Evolutionary conservation across 2,329 filamentous ascomycete species (phyloP).

Genomic region (Scedosporium dehoogii): DNA sequence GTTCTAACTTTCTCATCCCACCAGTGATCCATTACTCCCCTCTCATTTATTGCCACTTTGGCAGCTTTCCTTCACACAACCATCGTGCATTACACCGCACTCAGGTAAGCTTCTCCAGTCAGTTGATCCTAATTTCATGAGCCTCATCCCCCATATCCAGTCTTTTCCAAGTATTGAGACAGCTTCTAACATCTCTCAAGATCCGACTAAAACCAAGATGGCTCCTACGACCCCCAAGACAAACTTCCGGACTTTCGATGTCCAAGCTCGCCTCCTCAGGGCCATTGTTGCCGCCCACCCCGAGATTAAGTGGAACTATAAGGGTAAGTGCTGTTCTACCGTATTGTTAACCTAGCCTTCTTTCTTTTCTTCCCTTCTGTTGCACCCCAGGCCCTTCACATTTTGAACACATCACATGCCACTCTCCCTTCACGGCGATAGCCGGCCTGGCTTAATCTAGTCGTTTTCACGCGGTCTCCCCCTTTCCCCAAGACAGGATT

Average conservation of each 20-base stretch:
- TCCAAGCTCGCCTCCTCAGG: slow-evolving; percentile 48
- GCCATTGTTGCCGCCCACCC: slow-evolving; percentile 51
- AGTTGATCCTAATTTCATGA: too few species aligned
- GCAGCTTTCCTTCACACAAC: too few species aligned
- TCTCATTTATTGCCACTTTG: too few species aligned
- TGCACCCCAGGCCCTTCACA: not conserved
- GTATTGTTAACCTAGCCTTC: not conserved
- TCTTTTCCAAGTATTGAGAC: not conserved
- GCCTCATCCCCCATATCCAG: not conserved
- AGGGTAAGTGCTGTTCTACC: slow-evolving; percentile 35
- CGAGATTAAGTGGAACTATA: slow-evolving; percentile 46
- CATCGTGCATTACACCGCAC: not conserved
- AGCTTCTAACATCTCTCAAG: not conserved
- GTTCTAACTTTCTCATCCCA: too few species aligned
- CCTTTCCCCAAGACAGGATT: slow-evolving; percentile 3
- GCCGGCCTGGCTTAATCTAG: slow-evolving; percentile 7
- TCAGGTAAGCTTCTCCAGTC: not conserved
- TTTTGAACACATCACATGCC: not conserved
- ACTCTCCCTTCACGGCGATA: not conserved
- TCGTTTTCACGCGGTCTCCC: not conserved
- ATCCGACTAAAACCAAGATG: slow-evolving; percentile 23
- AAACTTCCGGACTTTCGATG: slow-evolving; percentile 52
- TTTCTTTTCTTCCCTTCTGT: slow-evolving; percentile 1
- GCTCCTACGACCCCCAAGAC: slow-evolving; percentile 29
- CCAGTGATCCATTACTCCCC: too few species aligned